Conservation (phyloP, 768 basidiomycete genomes). For the Coprinopsis sp. region DNA sequence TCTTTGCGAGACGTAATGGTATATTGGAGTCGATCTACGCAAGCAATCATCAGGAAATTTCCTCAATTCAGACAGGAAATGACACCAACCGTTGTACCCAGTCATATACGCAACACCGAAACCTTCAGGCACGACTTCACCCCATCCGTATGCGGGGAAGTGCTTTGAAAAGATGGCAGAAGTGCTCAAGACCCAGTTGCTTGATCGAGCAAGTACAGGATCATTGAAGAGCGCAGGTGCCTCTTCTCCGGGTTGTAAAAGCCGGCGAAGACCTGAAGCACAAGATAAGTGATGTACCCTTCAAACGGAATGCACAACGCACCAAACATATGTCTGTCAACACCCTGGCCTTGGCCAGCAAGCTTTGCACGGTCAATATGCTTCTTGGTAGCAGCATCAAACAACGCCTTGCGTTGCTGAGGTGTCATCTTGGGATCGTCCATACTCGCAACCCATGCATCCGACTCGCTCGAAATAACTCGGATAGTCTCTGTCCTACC, state of each 20-base stretch:
- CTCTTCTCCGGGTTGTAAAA: conserved; percentile 56
- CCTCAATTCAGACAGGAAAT: neutral
- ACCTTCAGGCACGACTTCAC: conserved; percentile 90
- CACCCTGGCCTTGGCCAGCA: conserved; percentile 64
- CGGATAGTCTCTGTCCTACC: conserved; percentile 94
- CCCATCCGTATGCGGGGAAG: conserved; percentile 88
- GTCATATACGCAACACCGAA: conserved; percentile 96
- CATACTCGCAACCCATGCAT: conserved; percentile 77
- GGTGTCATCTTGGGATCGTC: conserved; percentile 39
- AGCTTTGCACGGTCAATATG: conserved; percentile 64
- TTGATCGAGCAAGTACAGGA: conserved; percentile 64
- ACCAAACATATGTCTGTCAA: conserved; percentile 90
- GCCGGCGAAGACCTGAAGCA: conserved; percentile 61
- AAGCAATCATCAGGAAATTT: conserved; percentile 4
- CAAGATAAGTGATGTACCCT: too few species aligned
- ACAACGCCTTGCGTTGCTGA: conserved; percentile 46
- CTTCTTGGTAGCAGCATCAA: conserved; percentile 56
- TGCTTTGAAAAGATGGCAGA: conserved; percentile 85
- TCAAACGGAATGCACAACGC: conserved; percentile 13
- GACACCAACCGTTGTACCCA: conserved; percentile 64
- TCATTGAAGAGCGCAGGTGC: conserved; percentile 72
- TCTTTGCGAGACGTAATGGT: conserved; percentile 84
- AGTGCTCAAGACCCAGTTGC: conserved; percentile 86
- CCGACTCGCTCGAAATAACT: conserved; percentile 71
- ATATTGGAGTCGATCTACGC: conserved; percentile 72